phyloP scores from a whole-genome alignment of 2,329 filamentous ascomycete species.

The Hirsutella minnesotensis region DNA sequence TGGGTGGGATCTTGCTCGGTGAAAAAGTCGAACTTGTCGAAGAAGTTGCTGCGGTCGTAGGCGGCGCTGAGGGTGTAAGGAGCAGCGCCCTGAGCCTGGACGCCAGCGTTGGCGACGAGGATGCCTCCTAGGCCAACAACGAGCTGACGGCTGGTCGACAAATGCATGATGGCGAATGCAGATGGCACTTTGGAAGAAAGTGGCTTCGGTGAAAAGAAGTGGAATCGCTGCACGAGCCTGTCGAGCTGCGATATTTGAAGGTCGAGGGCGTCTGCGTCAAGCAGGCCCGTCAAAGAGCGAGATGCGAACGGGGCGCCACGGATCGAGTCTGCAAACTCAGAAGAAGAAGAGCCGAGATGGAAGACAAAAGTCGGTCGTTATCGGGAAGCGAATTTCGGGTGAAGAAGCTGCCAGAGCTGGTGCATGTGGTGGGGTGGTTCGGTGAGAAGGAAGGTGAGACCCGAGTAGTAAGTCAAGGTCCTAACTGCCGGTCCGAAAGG shows the following conservation, averaged over 20 bases:
- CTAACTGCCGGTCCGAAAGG: background rate
- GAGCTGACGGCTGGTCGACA: slow-evolving; percentile 4
- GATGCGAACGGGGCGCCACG: background rate
- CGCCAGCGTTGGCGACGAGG: slow-evolving; percentile 13
- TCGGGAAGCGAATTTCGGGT: too few species aligned
- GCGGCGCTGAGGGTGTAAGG: slow-evolving; percentile 33
- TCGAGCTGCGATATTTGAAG: background rate
- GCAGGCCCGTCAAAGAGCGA: slow-evolving; percentile 3
- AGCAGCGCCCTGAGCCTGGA: slow-evolving; percentile 10
- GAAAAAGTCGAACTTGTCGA: slow-evolving; percentile 44
- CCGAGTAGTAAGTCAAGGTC: background rate
- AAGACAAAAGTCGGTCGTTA: too few species aligned
- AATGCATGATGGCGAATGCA: slow-evolving; percentile 8
- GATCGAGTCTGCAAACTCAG: too few species aligned
- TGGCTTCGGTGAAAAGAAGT: background rate
- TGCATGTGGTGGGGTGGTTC: background rate
- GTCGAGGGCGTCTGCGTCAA: background rate
- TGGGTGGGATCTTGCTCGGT: slow-evolving; percentile 53
- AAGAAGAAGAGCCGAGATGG: too few species aligned
- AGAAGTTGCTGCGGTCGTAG: slow-evolving; percentile 44
- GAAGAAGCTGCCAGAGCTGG: too few species aligned
- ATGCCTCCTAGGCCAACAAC: slow-evolving; percentile 15
- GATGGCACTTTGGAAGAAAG: background rate
- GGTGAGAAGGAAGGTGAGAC: background rate
- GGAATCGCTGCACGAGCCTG: background rate